Base-by-base conservation (phyloP, 192 early-diverging fungal species). In the Linnemannia zychae region DNA sequence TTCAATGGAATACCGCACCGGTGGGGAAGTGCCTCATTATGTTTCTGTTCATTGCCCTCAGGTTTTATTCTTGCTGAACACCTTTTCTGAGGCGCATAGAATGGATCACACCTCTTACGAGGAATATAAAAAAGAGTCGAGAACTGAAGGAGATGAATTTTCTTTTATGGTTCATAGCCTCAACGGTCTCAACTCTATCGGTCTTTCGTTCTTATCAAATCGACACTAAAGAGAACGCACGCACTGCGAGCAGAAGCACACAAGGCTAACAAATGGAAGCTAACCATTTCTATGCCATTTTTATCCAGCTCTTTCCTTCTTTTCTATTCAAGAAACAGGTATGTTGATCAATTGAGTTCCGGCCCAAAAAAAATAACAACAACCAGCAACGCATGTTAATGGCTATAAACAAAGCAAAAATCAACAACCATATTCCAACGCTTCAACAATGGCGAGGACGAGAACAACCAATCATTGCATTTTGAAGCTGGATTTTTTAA, bases 121-220 rank as follows among this genome's bases (percentile, higher is more conserved):
- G 7, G 3, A 31, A 9, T 6, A 44, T 3, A 44, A 6, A 33
- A 63, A 63, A 3, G 12, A 15, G 28, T 63, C 28, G 53, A 63
- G 28, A 63, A 31, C n/a, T 28, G 52, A 53, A 24, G n/a, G 49
- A 18, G 49, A 17, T 18, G 49, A 50, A 17, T 28, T 15, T 60
- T n/a, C 12, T 31, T 31, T 63, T 63, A 44, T 6, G 40, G 40
- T 63, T 63, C 7, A 63, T 12, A 28, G 57, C 24, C 57, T 33
- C 57, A 31, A 63, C 57, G 57, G 57, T 12, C 57, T 63, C 24
- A 63, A 63, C 57, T 33, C 57, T 63, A 63, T 63, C 57, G 28
- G 57, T 63, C 3, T 44, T 44, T 44, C 40, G 40, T 44, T 44
- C 4, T 44, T 44, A 44, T 28, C 11, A 31, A 63, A 63, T 63